Evolutionary conservation across 257 asterid genomes (phyloP), one percentile per base, ranked within the genome.

Genomic region (Phtheirospermum japonicum): DNA sequence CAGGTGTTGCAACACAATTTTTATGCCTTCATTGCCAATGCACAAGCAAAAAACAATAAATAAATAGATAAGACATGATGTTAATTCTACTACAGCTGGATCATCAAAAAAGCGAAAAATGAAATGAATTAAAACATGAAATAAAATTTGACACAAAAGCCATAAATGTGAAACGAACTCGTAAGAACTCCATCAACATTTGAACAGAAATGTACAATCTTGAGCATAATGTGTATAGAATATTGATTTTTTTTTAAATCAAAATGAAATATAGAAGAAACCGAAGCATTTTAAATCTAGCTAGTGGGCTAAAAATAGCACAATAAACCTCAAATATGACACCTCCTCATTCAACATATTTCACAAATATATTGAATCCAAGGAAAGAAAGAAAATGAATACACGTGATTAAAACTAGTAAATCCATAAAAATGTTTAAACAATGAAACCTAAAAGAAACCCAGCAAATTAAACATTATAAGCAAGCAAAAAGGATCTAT

Each of bases 1-100:
- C 95, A 53, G 94, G 82, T 14, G 94, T 76, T 32, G 98, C 52
- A 73, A 74, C 73, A 71, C 61, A 57, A 63, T 75, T 68, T 74
- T 79, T 31, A 52, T 43, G 64, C 81, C 97, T 86, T 75, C 75
- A 65, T 68, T 17, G 68, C 57, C 61, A 73, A 71, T 65, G 42
- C 26, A 26, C 26, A 64, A 28, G 51, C 52, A n/a, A 74, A 32
- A 5, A 46, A 18, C 7, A 17, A 40, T 55, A 39, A 68, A 16
- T 40, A 67, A 17, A 39, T 14, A 26, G n/a, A n/a, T n/a, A n/a
- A 50, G 13, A 54, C 7, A 46, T 18, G 34, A 64, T 20, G 62
- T 59, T 37, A 42, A 28, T 31, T 23, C 52, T 50, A 57, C 55
- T 26, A 49, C 34, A 36, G 39, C 34, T 55, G 66, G 52, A 71